Conservation (phyloP, 345 rosid species). For the Cardamine occulta region DNA sequence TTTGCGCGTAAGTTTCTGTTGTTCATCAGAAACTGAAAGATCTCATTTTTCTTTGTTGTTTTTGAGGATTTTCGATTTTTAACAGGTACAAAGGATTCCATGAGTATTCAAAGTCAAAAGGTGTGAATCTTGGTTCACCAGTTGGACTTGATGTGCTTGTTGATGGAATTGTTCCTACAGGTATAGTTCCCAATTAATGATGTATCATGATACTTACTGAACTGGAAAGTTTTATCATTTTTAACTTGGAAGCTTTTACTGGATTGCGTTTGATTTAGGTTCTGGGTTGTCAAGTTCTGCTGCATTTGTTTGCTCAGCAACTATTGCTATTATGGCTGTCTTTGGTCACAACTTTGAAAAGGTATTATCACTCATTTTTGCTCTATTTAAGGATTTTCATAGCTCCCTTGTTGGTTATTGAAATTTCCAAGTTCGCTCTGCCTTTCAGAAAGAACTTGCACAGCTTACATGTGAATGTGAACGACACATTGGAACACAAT, state of each 20-base stretch:
- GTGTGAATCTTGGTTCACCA: constrained; percentile 63
- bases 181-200: constrained; percentile 52
- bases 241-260: not conserved
- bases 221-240: not conserved
- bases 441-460: constrained; percentile 88
- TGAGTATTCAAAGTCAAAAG: constrained; percentile 77
- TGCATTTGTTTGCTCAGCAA: constrained; percentile 93
- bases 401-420: constrained; percentile 5
- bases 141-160: constrained; percentile 89
- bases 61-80: not conserved
- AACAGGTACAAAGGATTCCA: constrained; percentile 85
- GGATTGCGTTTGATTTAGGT: constrained; percentile 52
- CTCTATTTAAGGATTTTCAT: not conserved
- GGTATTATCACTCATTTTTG: constrained; percentile 48
- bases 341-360: constrained; percentile 67
- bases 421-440: not conserved
- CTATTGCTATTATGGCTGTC: constrained; percentile 93
- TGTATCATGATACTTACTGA: not conserved
- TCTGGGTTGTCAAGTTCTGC: constrained; percentile 97
- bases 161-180: constrained; percentile 97
- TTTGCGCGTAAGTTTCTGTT: constrained; percentile 97
- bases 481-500: constrained; percentile 93
- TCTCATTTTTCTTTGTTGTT: not conserved
- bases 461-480: constrained; percentile 96
- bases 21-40: not conserved